Evolutionary conservation across 2,329 filamentous ascomycete genomes (phyloP).

Genomic region (Venturia pyrina): DNA sequence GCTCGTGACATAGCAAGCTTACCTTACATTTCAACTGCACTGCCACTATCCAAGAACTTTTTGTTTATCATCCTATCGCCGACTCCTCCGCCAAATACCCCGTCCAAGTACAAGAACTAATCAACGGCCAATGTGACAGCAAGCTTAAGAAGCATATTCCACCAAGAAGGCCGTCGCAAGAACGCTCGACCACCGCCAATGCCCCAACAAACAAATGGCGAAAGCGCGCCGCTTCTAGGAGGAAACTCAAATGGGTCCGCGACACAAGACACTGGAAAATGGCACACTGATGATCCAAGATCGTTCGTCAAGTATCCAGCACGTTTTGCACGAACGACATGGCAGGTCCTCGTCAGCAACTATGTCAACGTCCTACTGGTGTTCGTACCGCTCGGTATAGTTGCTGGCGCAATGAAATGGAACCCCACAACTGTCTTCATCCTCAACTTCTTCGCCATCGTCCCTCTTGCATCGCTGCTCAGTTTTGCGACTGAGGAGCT

Average conservation of each 20-base stretch:
- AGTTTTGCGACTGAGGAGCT: conserved; percentile 74
- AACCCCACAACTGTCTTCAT: conserved; percentile 59
- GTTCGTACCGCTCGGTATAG: conserved; percentile 63
- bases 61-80: too few species aligned
- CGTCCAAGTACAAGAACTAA: not conserved
- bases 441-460: conserved; percentile 73
- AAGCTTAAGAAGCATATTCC: not conserved
- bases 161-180: not conserved
- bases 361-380: conserved; percentile 62
- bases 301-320: conserved; percentile 23
- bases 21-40: not conserved
- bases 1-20: not conserved
- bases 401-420: conserved; percentile 54
- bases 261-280: conserved; percentile 3
- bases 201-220: conserved; percentile 3
- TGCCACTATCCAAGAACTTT: conserved; percentile 2
- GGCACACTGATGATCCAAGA: conserved; percentile 20
- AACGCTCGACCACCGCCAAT: not conserved
- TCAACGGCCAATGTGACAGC: conserved; percentile 7
- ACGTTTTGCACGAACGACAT: conserved; percentile 27
- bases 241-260: not conserved
- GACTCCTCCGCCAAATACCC: not conserved
- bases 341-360: conserved; percentile 37
- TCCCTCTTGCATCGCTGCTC: conserved; percentile 62
- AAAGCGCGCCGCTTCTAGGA: conserved; percentile 4